These are phyloP conservation scores for Chaetomium olivaceum DNA, from an alignment of 2,329 filamentous ascomycete species.

Conservation along the genomic window DNA sequence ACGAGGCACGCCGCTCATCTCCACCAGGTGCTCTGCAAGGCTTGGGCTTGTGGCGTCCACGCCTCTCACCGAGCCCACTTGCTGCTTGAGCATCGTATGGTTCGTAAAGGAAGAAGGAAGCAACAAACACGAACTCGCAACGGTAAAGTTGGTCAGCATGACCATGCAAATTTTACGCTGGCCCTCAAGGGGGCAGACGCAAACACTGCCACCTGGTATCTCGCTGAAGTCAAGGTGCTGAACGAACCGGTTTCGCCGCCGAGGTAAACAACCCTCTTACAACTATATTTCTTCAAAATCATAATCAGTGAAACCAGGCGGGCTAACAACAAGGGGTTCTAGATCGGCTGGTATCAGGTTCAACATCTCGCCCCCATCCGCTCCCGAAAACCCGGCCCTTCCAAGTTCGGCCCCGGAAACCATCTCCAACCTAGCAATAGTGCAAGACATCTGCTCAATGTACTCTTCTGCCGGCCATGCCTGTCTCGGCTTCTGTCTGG, in stretches of 20 bases:
- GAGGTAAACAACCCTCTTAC: background rate
- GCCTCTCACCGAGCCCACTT: background rate
- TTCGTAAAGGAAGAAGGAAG: background rate
- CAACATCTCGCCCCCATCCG: background rate
- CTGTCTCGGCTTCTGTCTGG: background rate
- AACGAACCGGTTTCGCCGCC: background rate
- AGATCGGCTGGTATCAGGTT: background rate
- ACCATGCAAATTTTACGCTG: background rate
- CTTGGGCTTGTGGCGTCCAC: background rate
- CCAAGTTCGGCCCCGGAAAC: background rate
- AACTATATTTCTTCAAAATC: background rate
- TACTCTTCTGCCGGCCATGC: background rate
- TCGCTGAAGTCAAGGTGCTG: background rate
- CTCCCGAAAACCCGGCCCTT: background rate
- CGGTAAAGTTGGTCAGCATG: background rate
- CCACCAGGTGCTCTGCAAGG: background rate
- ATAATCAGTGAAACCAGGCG: background rate
- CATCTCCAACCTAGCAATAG: background rate
- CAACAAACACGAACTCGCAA: background rate
- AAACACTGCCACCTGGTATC: background rate
- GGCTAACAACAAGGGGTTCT: background rate
- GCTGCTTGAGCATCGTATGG: background rate
- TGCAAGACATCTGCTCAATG: background rate
- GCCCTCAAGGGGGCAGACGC: background rate
- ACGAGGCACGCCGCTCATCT: background rate